phyloP scores from a whole-genome alignment of 1,284 basidiomycete genomes.

The Neolentinus lepideus region DNA sequence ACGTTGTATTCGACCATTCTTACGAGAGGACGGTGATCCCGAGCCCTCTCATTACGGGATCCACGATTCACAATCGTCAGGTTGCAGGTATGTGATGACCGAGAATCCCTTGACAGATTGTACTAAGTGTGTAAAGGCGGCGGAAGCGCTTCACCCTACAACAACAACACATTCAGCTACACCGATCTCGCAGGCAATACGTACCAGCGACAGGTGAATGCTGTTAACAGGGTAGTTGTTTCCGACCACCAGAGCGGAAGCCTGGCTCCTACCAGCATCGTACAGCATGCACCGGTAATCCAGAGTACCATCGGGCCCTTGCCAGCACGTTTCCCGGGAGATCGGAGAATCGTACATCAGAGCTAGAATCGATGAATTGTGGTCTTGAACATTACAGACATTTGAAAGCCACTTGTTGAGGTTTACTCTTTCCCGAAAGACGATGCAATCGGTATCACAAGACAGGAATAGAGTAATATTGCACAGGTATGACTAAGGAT shows the following conservation, averaged over 20 bases:
- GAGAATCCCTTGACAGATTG: slow-evolving; percentile 48
- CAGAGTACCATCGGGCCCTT: too few relatives aligned
- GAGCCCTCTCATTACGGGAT: slow-evolving; percentile 48
- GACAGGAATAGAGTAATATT: neutral
- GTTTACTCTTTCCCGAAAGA: neutral
- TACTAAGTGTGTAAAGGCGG: slow-evolving; percentile 43
- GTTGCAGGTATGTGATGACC: slow-evolving; percentile 33
- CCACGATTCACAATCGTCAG: slow-evolving; percentile 52
- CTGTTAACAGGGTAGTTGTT: slow-evolving; percentile 52
- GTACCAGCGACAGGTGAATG: slow-evolving; percentile 51
- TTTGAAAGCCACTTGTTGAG: too few relatives aligned
- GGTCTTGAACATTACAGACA: too few relatives aligned
- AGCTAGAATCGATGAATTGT: neutral
- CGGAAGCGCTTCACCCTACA: slow-evolving; percentile 48
- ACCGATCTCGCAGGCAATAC: slow-evolving; percentile 53
- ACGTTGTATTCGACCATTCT: slow-evolving; percentile 49
- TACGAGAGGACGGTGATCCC: slow-evolving; percentile 55
- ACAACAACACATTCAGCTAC: slow-evolving; percentile 66
- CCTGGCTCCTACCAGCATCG: slow-evolving; percentile 27
- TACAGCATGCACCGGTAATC: too few relatives aligned
- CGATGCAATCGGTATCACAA: neutral
- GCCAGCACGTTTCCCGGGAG: too few relatives aligned
- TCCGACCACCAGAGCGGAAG: slow-evolving; percentile 51
- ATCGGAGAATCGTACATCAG: too few relatives aligned
- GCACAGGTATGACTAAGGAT: neutral